These are phyloP conservation scores for Heterobasidion annosum DNA, from an alignment of 1,284 basidiomycete genomes.

Conservation along the genomic window DNA sequence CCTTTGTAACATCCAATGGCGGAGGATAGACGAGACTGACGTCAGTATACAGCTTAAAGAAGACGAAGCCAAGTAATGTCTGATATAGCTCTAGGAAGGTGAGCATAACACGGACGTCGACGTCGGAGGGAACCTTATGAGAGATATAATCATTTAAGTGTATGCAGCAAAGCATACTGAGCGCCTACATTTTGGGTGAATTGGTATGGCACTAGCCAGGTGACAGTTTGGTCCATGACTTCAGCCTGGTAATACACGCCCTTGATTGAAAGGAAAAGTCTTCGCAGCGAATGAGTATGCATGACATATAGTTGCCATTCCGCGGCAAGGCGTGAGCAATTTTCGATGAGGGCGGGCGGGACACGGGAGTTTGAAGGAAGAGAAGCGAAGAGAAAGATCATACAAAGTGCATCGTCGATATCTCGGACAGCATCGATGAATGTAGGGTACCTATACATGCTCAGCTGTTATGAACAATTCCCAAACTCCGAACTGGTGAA, in stretches of 20 bases:
- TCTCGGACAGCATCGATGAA: slow-evolving; percentile 95
- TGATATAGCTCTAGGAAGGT: slow-evolving; percentile 99
- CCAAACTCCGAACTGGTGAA: neutral
- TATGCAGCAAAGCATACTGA: neutral
- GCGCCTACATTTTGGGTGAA: slow-evolving; percentile 86
- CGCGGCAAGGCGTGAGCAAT: slow-evolving; percentile 82
- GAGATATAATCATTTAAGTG: neutral
- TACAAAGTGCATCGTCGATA: slow-evolving; percentile 95
- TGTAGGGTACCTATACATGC: slow-evolving; percentile 75
- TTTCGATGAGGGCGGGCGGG: slow-evolving; percentile 79
- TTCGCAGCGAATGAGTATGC: slow-evolving; percentile 79
- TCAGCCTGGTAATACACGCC: slow-evolving; percentile 98
- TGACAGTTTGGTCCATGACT: slow-evolving; percentile 86
- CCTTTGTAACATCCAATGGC: slow-evolving; percentile 76
- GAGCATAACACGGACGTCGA: slow-evolving; percentile 97
- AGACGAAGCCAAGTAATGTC: slow-evolving; percentile 90
- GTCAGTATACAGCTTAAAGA: slow-evolving; percentile 98
- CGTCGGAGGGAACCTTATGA: slow-evolving; percentile 83
- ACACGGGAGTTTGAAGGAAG: slow-evolving; percentile 81
- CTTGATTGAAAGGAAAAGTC: slow-evolving; percentile 96
- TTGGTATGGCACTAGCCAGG: slow-evolving; percentile 97
- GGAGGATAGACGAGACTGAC: slow-evolving; percentile 92
- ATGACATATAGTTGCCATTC: slow-evolving; percentile 97
- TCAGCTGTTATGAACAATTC: neutral
- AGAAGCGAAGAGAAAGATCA: slow-evolving; percentile 88